phyloP scores from a whole-genome alignment of 1,139 yeast species.

The Hemisphaericaspora lyxosophila region DNA sequence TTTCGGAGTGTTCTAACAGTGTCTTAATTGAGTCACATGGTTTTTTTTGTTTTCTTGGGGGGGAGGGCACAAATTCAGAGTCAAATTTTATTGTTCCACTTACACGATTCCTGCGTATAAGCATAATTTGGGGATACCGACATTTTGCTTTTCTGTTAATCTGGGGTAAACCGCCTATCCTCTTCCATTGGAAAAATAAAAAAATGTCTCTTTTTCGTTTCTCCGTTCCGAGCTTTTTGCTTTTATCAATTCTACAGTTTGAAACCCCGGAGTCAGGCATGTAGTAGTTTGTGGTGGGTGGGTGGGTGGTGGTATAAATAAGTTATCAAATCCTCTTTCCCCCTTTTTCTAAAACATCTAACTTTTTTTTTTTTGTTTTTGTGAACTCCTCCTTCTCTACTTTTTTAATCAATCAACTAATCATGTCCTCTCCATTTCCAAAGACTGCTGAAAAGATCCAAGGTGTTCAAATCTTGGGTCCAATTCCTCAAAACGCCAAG shows the following conservation, averaged over 20 bases:
- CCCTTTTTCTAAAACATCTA: background rate
- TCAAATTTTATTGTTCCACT: slow-evolving; percentile 3
- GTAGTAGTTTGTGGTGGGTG: no score
- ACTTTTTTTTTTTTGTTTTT: background rate
- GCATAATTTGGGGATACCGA: background rate
- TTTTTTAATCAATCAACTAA: slow-evolving; percentile 6
- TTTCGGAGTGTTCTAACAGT: slow-evolving; percentile 3
- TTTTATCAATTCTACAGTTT: background rate
- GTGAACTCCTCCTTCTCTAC: background rate
- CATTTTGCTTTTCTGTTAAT: background rate
- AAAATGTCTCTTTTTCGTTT: slow-evolving; percentile 2
- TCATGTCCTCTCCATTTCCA: slow-evolving; percentile 55
- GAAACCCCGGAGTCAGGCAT: background rate
- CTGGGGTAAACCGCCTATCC: slow-evolving; percentile 5
- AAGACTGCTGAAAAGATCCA: slow-evolving; percentile 50
- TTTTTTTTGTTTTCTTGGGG: background rate
- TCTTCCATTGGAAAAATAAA: no score
- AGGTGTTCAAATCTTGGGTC: slow-evolving; percentile 67
- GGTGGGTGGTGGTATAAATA: no score
- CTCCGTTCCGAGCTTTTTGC: slow-evolving; percentile 2
- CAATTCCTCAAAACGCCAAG: slow-evolving; percentile 57
- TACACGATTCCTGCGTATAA: slow-evolving; percentile 1
- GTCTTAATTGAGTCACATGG: slow-evolving; percentile 2
- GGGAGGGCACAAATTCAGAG: slow-evolving; percentile 1
- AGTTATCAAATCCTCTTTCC: background rate